Base-by-base conservation (phyloP, 2,329 filamentous ascomycete species). In the Arthrobotrys sphaeroides region DNA sequence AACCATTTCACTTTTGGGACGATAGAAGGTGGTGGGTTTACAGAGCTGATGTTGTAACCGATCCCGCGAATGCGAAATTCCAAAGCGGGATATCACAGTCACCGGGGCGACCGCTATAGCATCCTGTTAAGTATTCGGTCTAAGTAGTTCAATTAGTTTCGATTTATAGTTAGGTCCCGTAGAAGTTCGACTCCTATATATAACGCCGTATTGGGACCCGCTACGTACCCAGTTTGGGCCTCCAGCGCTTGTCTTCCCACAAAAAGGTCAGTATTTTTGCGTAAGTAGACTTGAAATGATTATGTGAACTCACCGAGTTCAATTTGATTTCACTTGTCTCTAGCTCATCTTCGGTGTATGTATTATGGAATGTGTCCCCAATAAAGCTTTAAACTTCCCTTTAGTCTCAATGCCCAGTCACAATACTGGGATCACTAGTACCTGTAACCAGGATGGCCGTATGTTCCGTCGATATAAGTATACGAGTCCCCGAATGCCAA, bases 401-500 rank as follows among this genome's bases (percentile, higher is more conserved):
- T 51, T 49, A 53, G 45, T 31, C 4, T 0, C n/a, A 22, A 28
- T 36, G 22, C 13, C 16, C 3, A 18, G 9, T 10, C 1, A n/a
- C 5, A n/a, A 28, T 12, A 9, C 5, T 10, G 10, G 10, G 45
- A 43, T 47, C 3, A 22, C 12, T 6, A 36, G 24, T n/a, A 70
- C 66, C 66, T 70, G 18, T 73, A 73, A 3, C 16, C 61, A 3
- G 51, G 43, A 49, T 51, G 51, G 0, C 69, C 69, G n/a, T 73
- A 73, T 36, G 69, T 73, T 24, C 69, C 69, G 18, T 66, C 69
- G 22, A 73, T 42, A 45, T 28, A 73, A 0, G 60, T 73, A 16
- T 73, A 73, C 3, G 69, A 73, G 22, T 73, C 69, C 5, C 69
- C 69, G 28, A 73, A 73, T 45, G 69, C 69, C 24, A 73, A 16